Evolutionary conservation across 768 basidiomycete genomes (phyloP).

Genomic region (Termitomyces sp.): DNA sequence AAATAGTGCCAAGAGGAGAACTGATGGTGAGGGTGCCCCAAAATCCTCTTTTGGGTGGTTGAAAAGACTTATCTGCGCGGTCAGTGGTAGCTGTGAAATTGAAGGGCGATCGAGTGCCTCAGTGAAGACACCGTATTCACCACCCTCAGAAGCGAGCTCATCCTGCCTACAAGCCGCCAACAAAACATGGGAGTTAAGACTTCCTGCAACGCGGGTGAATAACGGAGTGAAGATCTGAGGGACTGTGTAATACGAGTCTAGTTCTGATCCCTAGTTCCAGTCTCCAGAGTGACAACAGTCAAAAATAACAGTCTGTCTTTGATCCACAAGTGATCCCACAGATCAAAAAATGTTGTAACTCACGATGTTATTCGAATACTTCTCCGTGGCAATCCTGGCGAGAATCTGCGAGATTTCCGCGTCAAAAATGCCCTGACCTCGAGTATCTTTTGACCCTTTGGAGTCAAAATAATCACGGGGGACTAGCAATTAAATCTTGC

Average conservation of each 20-base stretch:
- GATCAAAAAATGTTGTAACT: background rate
- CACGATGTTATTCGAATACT: conserved; percentile 10
- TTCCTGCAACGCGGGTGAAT: too few species aligned
- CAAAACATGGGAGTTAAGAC: background rate
- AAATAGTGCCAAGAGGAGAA: too few species aligned
- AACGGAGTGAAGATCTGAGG: background rate
- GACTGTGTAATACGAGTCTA: background rate
- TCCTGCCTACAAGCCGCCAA: conserved; percentile 6
- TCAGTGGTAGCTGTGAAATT: too few species aligned
- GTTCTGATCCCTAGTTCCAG: background rate
- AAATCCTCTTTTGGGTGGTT: too few species aligned
- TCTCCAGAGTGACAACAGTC: conserved; percentile 6
- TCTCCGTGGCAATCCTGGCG: background rate
- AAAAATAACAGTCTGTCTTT: conserved; percentile 7
- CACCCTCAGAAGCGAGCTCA: background rate
- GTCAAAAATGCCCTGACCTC: conserved; percentile 2
- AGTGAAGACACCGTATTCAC: conserved; percentile 1
- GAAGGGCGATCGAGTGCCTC: too few species aligned
- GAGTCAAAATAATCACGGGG: conserved; percentile 1
- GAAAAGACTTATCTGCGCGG: too few species aligned
- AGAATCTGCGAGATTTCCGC: background rate
- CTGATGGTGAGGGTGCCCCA: too few species aligned
- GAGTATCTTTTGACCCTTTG: background rate
- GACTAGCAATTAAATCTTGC: conserved; percentile 4
- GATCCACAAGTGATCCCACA: background rate